A percentile compares a stretch with the other conserved stretches of the same genome.
Evolutionary conservation across 495 filamentous ascomycete genomes (phyloP).

Genomic region (Amniculicola lignicola): DNA sequence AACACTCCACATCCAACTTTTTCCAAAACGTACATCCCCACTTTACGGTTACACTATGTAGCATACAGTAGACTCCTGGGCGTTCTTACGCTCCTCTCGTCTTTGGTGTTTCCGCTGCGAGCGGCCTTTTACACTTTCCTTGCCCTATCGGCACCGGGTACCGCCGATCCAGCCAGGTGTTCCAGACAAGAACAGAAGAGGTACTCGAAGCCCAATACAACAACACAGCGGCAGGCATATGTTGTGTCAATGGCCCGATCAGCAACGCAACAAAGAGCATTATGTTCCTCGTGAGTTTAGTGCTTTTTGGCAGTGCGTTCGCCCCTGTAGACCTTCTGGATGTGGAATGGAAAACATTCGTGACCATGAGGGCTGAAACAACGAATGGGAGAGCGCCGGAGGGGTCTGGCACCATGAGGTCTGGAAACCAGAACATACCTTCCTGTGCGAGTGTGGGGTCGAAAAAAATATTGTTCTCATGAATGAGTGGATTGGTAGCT

Average conservation of each 20-base stretch:
- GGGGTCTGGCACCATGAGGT: constrained; percentile 70
- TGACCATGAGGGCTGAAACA: constrained; percentile 26
- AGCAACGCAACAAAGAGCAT: constrained; percentile 4
- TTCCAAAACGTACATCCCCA: too few species aligned
- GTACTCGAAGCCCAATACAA: constrained; percentile 17
- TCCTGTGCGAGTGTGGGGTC: constrained; percentile 62
- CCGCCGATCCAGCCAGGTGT: constrained; percentile 9
- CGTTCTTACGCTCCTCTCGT: not conserved
- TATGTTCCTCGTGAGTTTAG: not conserved
- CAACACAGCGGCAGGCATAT: constrained; percentile 12
- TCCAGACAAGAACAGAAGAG: constrained; percentile 7
- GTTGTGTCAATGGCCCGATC: constrained; percentile 8
- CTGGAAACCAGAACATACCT: constrained; percentile 76
- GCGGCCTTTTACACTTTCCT: not conserved
- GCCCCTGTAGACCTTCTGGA: not conserved
- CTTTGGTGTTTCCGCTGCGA: not conserved
- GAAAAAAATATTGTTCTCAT: too few species aligned
- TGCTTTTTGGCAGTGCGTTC: not conserved
- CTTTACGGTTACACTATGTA: too few species aligned
- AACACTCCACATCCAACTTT: too few species aligned
- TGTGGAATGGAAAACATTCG: constrained; percentile 14
- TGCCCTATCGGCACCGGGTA: not conserved
- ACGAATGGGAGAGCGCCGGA: constrained; percentile 52
- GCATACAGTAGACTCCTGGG: not conserved
- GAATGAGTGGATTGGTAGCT: too few species aligned